Conservation (phyloP, 2,329 filamentous ascomycete genomes). For the Arthrobotrys sinensis region DNA sequence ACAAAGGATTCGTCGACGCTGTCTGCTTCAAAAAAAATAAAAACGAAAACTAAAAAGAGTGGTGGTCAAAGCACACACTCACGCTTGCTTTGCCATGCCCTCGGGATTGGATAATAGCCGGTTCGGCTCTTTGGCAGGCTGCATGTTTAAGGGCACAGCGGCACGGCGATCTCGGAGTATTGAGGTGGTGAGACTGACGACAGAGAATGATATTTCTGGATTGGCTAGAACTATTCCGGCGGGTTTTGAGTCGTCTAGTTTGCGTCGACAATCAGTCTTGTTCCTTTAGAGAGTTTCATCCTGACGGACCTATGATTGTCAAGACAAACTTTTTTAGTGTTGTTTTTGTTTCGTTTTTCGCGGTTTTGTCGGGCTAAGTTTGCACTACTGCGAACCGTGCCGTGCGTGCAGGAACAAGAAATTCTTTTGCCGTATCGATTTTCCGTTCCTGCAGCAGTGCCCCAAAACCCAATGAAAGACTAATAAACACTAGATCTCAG, state of each 20-base stretch:
- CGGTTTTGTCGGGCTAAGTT: slow-evolving; percentile 33
- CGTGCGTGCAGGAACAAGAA: slow-evolving; percentile 44
- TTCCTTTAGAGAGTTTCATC: slow-evolving; percentile 53
- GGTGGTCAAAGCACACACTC: slow-evolving; percentile 60
- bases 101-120: slow-evolving; percentile 60
- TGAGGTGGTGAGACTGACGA: slow-evolving; percentile 44
- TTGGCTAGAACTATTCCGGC: slow-evolving; percentile 44
- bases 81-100: slow-evolving; percentile 30
- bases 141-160: slow-evolving; percentile 50
- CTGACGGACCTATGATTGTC: slow-evolving; percentile 34
- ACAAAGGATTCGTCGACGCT: slow-evolving; percentile 27
- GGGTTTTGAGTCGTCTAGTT: slow-evolving; percentile 23
- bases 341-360: slow-evolving; percentile 61
- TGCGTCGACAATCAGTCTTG: slow-evolving; percentile 25
- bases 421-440: slow-evolving; percentile 37
- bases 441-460: slow-evolving; percentile 53
- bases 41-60: slow-evolving; percentile 28
- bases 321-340: slow-evolving; percentile 49
- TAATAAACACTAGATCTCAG: slow-evolving; percentile 32
- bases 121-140: slow-evolving; percentile 59
- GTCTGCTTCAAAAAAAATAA: slow-evolving; percentile 2
- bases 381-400: slow-evolving; percentile 44
- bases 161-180: slow-evolving; percentile 59
- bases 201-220: slow-evolving; percentile 24
- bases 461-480: slow-evolving; percentile 28